Evolutionary conservation across 352 stramenopile genomes (phyloP), one percentile per base, ranked within the genome.

Genomic region (Phytopythium cucurbitacearum): DNA sequence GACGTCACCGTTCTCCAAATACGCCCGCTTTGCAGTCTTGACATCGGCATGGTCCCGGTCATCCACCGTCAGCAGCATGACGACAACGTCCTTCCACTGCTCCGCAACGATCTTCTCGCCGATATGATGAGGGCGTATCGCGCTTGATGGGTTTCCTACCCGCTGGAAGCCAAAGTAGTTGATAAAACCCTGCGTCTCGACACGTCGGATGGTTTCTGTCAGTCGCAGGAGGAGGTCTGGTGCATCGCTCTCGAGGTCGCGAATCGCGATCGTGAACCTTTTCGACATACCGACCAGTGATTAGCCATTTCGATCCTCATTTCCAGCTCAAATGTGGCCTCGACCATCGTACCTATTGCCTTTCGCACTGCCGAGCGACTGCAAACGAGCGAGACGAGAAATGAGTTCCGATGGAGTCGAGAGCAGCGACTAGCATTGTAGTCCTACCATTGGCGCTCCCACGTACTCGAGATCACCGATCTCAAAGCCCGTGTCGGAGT

Each of bases 81-180:
- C 64, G 42, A 87, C 51, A 1, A 67, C 83, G 8, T 69, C 59
- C 50, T 85, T 53, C 69, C 72, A 94, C 34, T 91, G 72, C 38
- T 63, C 59, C 13, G 76, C 77, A 38, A 89, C 62, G 11, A 91
- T 76, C 11, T 79, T 71, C 49, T 87, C 67, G 11, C 83, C 83
- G 41, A 91, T 87, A 45, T 94, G 80, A 53, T 91, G 71, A 6
- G 71, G 62, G 9, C 80, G 72, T 8, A 91, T 59, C 0, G 44
- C n/a, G 9, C 63, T 77, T 0, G 63, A 60, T 0, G 79, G 77
- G 0, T 74, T 49, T 0, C 83, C 80, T 41, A 94, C 79, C 4
- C 80, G 83, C 57, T 94, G 80, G 55, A 89, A 88, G 8, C 83
- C 80, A 65, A 91, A 94, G 65, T 88, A 94, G 52, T 94, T 91